Percentiles rank a stretch among this genome's conserved stretches.
Evolutionary conservation across 2,329 filamentous ascomycete genomes (phyloP).

Genomic region (Colletotrichum cereale): DNA sequence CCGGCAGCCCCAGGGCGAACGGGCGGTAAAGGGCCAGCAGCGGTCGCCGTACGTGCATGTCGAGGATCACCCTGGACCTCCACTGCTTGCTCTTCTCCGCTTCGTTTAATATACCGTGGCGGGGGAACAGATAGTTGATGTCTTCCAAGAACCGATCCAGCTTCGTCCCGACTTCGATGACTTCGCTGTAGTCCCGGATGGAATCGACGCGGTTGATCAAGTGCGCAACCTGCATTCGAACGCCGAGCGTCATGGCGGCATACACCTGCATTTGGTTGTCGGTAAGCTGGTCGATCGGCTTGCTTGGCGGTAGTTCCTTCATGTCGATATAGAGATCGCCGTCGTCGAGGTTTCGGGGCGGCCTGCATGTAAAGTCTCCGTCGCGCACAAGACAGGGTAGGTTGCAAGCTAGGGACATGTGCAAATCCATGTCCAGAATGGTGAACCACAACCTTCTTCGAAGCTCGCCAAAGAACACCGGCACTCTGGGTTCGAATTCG

Average conservation of each 20-base stretch:
- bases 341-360: slow-evolving; percentile 67
- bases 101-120: slow-evolving; percentile 57
- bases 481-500: slow-evolving; percentile 63
- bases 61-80: slow-evolving; percentile 63
- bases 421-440: slow-evolving; percentile 68
- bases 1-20: slow-evolving; percentile 64
- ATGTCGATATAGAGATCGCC: slow-evolving; percentile 61
- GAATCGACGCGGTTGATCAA: slow-evolving; percentile 65
- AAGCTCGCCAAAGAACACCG: slow-evolving; percentile 65
- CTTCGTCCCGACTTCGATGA: slow-evolving; percentile 66
- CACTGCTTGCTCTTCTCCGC: slow-evolving; percentile 63
- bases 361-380: slow-evolving; percentile 65
- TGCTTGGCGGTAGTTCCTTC: slow-evolving; percentile 60
- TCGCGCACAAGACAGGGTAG: slow-evolving; percentile 65
- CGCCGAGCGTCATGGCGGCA: slow-evolving; percentile 62
- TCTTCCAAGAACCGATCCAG: slow-evolving; percentile 67
- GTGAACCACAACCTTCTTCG: slow-evolving; percentile 69
- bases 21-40: slow-evolving; percentile 67
- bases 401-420: slow-evolving; percentile 65
- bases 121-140: slow-evolving; percentile 65
- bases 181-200: slow-evolving; percentile 65
- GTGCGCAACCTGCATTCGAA: slow-evolving; percentile 63
- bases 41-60: slow-evolving; percentile 67
- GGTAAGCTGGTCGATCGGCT: slow-evolving; percentile 64
- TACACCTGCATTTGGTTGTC: slow-evolving; percentile 68